A percentile compares a stretch with the other conserved stretches of the same genome.
phyloP scores from a whole-genome alignment of 208 protist genomes.

The Zelonia costaricensis region DNA sequence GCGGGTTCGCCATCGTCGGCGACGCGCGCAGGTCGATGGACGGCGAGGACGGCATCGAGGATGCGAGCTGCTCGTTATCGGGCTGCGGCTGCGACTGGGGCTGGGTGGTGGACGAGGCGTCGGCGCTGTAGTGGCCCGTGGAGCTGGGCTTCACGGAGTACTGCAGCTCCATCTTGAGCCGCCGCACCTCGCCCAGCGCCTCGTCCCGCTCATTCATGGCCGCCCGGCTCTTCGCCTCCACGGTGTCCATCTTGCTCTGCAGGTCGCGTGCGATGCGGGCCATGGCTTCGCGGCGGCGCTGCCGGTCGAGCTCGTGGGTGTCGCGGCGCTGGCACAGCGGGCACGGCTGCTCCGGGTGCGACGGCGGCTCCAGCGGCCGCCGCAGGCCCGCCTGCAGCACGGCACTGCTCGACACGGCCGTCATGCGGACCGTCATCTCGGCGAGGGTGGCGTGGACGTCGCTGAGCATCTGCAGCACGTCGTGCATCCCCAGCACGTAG shows the following conservation, averaged over 20 bases:
- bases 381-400: conserved; percentile 58
- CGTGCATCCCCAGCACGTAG: conserved; percentile 44
- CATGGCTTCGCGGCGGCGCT: conserved; percentile 59
- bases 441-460: conserved; percentile 60
- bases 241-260: conserved; percentile 68
- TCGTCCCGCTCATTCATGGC: conserved; percentile 74
- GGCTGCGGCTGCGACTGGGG: no score
- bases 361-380: conserved; percentile 65
- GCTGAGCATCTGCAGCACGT: conserved; percentile 75
- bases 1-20: not conserved
- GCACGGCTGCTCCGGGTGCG: conserved; percentile 68
- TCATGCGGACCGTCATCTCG: conserved; percentile 75
- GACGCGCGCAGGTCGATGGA: no score
- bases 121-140: no score
- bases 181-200: conserved; percentile 45
- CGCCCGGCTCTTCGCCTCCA: conserved; percentile 66
- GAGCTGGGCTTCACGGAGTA: conserved; percentile 15
- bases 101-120: no score
- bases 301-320: conserved; percentile 46
- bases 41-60: conserved; percentile 4
- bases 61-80: no score
- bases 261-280: conserved; percentile 71
- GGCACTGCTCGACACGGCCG: conserved; percentile 53
- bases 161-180: conserved; percentile 49
- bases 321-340: conserved; percentile 73